Base-by-base conservation (phyloP, 306 rosid species). In the Prinsepia uniflora region DNA sequence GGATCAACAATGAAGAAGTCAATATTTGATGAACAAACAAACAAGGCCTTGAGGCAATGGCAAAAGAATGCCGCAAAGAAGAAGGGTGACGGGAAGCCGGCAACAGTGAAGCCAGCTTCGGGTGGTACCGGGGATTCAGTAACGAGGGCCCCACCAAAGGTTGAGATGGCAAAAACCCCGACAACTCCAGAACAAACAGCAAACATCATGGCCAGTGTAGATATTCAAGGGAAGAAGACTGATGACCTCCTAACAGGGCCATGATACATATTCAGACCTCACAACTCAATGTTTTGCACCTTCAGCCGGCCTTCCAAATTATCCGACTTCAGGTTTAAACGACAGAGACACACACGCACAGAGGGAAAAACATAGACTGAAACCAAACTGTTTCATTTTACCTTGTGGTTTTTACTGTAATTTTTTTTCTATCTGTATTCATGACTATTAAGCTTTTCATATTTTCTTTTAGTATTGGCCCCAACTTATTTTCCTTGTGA, bases 1-100 rank as follows among this genome's bases (percentile, higher is more conserved):
- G 99, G 99, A 44, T 87, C 99, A 0, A 94, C 92, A 0, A 94
- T 94, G 99, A 94, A 94, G 88, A 80, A 77, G 86, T 91, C 99
- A 12, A 91, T 94, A 60, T 94, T 94, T 48, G 99, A 94, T 20
- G 97, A 94, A 0, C 96, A 94, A 82, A 94, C 99, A 52, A 89
- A 96, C 14, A 91, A 78, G 79, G 99, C 99, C 0, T 55, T 94
- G 55, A 84, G 79, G 75, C 56, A 75, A 42, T 94, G 99, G 99
- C 99, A 84, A 46, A 81, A 80, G 74, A 89, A 89, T 42, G 99
- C 97, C 30, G 41, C 63, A 10, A 85, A 83, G 82, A 93, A 81
- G 87, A 82, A 77, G 68, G 49, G 6, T 7, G 78, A 82, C n/a
- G 87, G 72, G 45, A 72, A 58, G 8, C 5, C 63, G 4, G 75